Evolutionary conservation across 2,329 filamentous ascomycete genomes (phyloP).

Genomic region (Xylaria sp.): DNA sequence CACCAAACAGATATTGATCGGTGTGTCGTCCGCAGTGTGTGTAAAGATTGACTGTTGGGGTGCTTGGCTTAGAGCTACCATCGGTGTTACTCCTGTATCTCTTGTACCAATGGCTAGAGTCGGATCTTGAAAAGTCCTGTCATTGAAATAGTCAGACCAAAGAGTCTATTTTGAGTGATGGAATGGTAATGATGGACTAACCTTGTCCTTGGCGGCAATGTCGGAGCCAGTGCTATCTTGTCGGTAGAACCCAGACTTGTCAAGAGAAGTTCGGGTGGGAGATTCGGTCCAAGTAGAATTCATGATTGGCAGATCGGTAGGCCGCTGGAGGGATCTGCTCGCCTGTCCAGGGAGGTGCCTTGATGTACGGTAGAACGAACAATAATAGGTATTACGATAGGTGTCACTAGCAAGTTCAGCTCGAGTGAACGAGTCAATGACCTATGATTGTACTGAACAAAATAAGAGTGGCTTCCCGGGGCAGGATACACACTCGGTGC

Average conservation of each 20-base stretch:
- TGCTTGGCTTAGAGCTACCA: constrained; percentile 43
- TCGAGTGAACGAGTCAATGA: neutral
- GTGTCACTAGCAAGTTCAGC: constrained; percentile 10
- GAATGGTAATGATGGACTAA: constrained; percentile 26
- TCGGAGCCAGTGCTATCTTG: constrained; percentile 46
- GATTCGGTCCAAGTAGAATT: constrained; percentile 36
- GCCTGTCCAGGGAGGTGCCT: constrained; percentile 1
- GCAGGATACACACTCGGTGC: constrained; percentile 23
- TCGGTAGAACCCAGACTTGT: constrained; percentile 38
- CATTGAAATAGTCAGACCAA: constrained; percentile 9
- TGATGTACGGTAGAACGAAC: neutral
- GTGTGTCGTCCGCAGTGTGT: constrained; percentile 67
- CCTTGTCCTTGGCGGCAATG: constrained; percentile 43
- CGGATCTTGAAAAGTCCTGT: constrained; percentile 17
- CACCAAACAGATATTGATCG: constrained; percentile 64
- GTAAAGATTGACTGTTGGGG: constrained; percentile 62
- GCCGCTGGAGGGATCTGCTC: constrained; percentile 4
- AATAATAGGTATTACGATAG: neutral
- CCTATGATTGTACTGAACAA: neutral
- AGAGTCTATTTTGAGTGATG: neutral
- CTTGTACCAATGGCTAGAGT: constrained; percentile 26
- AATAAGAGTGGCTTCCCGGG: constrained; percentile 1
- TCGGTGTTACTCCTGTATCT: constrained; percentile 21
- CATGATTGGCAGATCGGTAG: constrained; percentile 38
- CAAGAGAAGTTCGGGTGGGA: constrained; percentile 38